Evolutionary conservation across 1,284 basidiomycete species (phyloP).

Genomic region (Microstroma glucosiphilum): DNA sequence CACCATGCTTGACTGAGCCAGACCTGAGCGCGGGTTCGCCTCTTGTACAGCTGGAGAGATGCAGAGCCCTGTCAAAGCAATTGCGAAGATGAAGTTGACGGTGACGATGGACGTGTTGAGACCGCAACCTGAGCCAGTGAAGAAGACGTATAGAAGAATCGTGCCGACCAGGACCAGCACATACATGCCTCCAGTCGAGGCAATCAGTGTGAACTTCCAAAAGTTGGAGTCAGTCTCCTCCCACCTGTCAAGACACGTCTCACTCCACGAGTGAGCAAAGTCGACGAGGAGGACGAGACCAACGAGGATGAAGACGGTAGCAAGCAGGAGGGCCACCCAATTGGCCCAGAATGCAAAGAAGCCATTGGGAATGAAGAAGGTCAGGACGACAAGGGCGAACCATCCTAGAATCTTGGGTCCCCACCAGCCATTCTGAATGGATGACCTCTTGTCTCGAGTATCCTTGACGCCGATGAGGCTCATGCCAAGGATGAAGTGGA

Average conservation of each 20-base stretch:
- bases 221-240: constrained; percentile 75
- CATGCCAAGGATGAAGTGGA: constrained; percentile 75
- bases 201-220: constrained; percentile 94
- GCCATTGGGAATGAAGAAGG: constrained; percentile 86
- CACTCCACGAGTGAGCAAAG: constrained; percentile 97
- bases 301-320: constrained; percentile 84
- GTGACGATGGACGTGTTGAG: constrained; percentile 94
- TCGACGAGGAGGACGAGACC: constrained; percentile 96
- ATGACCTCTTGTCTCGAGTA: constrained; percentile 81
- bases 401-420: constrained; percentile 87
- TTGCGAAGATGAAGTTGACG: constrained; percentile 75
- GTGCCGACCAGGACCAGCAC: constrained; percentile 74
- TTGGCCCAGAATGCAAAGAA: constrained; percentile 97
- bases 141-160: constrained; percentile 82
- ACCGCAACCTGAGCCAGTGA: constrained; percentile 75
- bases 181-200: constrained; percentile 86
- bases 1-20: constrained; percentile 94
- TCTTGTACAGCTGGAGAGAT: constrained; percentile 84
- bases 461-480: constrained; percentile 79
- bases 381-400: constrained; percentile 68
- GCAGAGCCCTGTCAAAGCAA: constrained; percentile 75
- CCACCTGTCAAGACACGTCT: constrained; percentile 93
- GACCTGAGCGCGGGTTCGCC: constrained; percentile 84
- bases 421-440: constrained; percentile 99
- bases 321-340: constrained; percentile 80